Conservation (phyloP, 768 basidiomycete genomes). For the Boletus reticuloceps region DNA sequence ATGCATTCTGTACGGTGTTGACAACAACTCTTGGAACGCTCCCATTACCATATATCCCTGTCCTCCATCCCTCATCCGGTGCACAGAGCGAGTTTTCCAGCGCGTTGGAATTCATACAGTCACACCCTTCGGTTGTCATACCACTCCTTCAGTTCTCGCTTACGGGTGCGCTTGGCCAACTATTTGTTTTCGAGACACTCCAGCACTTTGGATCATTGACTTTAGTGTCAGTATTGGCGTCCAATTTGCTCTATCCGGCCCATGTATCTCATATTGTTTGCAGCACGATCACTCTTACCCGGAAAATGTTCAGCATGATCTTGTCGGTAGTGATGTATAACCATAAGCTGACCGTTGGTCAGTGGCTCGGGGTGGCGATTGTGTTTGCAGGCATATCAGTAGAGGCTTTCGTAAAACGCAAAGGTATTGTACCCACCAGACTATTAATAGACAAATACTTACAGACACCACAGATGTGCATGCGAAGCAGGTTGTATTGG, state of each 20-base stretch:
- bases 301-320: conserved; percentile 98
- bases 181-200: conserved; percentile 97
- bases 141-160: conserved; percentile 84
- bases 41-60: conserved; percentile 78
- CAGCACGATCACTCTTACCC: conserved; percentile 92
- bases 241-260: neutral
- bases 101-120: conserved; percentile 70
- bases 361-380: conserved; percentile 89
- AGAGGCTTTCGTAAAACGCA: conserved; percentile 88
- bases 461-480: conserved; percentile 59
- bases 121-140: conserved; percentile 69
- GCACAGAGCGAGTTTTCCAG: conserved; percentile 61
- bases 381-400: conserved; percentile 96
- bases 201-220: conserved; percentile 90
- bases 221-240: conserved; percentile 61
- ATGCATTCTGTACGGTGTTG: conserved; percentile 76
- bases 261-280: conserved; percentile 4
- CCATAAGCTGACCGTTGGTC: conserved; percentile 77
- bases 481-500: conserved; percentile 73
- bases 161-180: conserved; percentile 90
- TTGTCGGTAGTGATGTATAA: conserved; percentile 91
- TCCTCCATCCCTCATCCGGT: conserved; percentile 66
- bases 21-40: conserved; percentile 67
- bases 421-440: conserved; percentile 48
- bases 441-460: neutral